Evolutionary conservation across 768 basidiomycete genomes (phyloP).

Genomic region (Suillus plorans): DNA sequence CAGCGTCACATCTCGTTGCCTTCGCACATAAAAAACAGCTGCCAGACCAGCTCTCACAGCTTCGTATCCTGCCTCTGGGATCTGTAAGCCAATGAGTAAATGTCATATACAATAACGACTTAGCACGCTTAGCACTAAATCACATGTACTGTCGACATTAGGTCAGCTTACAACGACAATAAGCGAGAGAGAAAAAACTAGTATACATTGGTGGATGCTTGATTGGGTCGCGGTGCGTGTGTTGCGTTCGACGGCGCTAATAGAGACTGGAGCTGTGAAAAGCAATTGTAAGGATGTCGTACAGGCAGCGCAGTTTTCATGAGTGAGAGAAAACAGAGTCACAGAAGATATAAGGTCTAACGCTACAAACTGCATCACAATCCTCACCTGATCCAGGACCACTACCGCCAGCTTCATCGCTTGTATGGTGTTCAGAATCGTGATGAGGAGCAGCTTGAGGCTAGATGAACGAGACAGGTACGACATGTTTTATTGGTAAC

Average conservation of each 20-base stretch:
- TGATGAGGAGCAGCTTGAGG: slow-evolving; percentile 23
- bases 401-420: slow-evolving; percentile 14
- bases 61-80: no score
- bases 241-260: slow-evolving; percentile 8
- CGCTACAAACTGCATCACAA: neutral
- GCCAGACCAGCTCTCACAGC: no score
- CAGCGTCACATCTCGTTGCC: no score
- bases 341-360: slow-evolving; percentile 2
- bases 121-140: no score
- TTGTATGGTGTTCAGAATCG: slow-evolving; percentile 24
- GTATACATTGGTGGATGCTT: neutral
- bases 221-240: slow-evolving; percentile 5
- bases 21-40: no score
- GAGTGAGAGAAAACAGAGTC: slow-evolving; percentile 10
- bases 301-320: slow-evolving; percentile 11
- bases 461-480: slow-evolving; percentile 13
- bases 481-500: neutral
- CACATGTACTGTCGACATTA: no score
- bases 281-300: slow-evolving; percentile 10
- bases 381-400: slow-evolving; percentile 25
- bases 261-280: slow-evolving; percentile 7
- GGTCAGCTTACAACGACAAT: neutral
- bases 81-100: no score
- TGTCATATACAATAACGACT: no score
- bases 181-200: neutral